A percentile compares a stretch with the other conserved stretches of the same genome.
Evolutionary conservation across 345 rosid species (phyloP).

Genomic region (Erysimum cheiranthoides): DNA sequence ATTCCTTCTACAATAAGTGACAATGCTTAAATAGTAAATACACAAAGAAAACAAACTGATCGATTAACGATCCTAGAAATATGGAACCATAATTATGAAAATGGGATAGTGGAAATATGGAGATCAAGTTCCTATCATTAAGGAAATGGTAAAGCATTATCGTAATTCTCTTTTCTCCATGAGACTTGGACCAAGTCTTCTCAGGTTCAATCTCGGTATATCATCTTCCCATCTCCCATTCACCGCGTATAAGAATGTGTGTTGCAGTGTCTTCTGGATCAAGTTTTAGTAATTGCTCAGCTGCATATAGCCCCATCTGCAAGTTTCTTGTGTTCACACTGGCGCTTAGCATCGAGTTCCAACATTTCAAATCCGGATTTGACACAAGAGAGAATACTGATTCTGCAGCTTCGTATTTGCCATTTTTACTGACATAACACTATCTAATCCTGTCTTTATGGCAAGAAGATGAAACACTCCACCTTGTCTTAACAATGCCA

Average conservation of each 20-base stretch:
- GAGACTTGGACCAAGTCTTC: too few species aligned
- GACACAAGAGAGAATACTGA: conserved; percentile 54
- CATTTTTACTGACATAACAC: conserved; percentile 73
- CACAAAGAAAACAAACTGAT: too few species aligned
- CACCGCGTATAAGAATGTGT: conserved; percentile 66
- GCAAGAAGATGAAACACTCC: conserved; percentile 70
- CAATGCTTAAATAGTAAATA: too few species aligned
- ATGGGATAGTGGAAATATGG: too few species aligned
- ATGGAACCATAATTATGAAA: too few species aligned
- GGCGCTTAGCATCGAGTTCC: conserved; percentile 84
- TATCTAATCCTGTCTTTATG: conserved; percentile 58
- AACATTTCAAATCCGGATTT: conserved; percentile 82
- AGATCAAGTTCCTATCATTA: too few species aligned
- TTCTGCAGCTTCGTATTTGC: conserved; percentile 59
- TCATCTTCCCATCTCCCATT: conserved; percentile 71
- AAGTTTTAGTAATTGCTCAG: conserved; percentile 61
- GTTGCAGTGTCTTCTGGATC: conserved; percentile 68
- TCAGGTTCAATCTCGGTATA: too few species aligned
- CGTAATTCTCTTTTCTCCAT: too few species aligned
- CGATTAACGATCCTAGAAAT: too few species aligned
- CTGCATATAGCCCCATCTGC: conserved; percentile 62
- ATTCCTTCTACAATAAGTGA: too few species aligned
- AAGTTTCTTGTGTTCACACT: conserved; percentile 64
- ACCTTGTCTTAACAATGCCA: conserved; percentile 71
- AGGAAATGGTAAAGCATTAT: too few species aligned